Percentiles rank a stretch among this genome's conserved stretches.
Conservation (phyloP, 164 flowering plant genomes). For the Liriodendron chinense region DNA sequence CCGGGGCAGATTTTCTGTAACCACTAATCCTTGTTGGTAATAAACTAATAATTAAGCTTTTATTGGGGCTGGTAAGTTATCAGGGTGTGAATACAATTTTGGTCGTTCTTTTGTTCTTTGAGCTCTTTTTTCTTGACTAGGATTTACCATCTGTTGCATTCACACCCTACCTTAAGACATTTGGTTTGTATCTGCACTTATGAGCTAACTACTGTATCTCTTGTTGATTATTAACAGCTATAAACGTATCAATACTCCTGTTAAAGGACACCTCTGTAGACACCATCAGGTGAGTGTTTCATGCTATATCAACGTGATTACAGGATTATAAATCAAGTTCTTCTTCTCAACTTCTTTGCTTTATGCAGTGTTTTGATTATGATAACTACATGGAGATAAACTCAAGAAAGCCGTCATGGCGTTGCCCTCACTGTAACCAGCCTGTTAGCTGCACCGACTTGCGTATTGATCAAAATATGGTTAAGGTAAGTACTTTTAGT, state of each 20-base stretch:
- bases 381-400: constrained; percentile 64
- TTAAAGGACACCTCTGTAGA: constrained; percentile 73
- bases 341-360: background rate
- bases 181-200: background rate
- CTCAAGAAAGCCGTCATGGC: constrained; percentile 76
- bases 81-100: too few species aligned
- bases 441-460: constrained; percentile 56
- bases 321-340: background rate
- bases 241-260: constrained; percentile 68
- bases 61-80: too few species aligned
- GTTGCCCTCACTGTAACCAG: constrained; percentile 90
- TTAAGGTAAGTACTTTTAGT: constrained; percentile 47
- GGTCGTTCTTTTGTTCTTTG: too few species aligned
- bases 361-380: constrained; percentile 73
- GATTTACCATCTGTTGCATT: too few species aligned
- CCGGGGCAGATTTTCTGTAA: background rate
- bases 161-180: background rate
- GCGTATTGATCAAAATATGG: constrained; percentile 65
- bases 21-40: background rate
- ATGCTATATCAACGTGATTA: background rate
- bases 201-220: constrained; percentile 6
- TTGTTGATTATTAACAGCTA: constrained; percentile 35
- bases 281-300: constrained; percentile 62
- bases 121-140: too few species aligned
- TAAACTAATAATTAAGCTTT: too few species aligned